phyloP scores from a whole-genome alignment of 768 basidiomycete genomes.

The Hemileccinum rubropunctum region DNA sequence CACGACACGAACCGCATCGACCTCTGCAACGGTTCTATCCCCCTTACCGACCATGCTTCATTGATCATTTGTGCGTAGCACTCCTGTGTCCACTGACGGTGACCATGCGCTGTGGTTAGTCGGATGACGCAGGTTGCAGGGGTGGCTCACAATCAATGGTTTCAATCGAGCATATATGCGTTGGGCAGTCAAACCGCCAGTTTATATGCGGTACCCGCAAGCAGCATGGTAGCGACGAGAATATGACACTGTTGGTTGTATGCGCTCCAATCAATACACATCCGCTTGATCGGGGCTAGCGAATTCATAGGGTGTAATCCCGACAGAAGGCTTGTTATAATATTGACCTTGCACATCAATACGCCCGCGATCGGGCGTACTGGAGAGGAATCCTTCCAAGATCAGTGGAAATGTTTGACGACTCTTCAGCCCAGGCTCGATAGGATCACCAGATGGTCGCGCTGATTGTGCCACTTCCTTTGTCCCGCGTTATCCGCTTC shows the following conservation, averaged over 20 bases:
- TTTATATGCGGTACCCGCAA: too few relatives aligned
- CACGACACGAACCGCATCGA: neutral
- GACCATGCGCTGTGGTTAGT: neutral
- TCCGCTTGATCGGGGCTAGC: too few relatives aligned
- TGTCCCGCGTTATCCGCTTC: neutral
- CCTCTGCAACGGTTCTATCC: neutral
- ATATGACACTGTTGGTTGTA: neutral
- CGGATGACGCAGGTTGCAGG: conserved; percentile 7
- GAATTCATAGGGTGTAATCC: too few relatives aligned
- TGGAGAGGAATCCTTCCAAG: too few relatives aligned
- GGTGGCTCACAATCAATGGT: conserved; percentile 13
- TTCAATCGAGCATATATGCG: neutral
- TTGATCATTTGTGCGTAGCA: conserved; percentile 12
- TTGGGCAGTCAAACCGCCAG: neutral
- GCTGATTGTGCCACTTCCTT: too few relatives aligned
- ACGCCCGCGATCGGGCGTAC: too few relatives aligned
- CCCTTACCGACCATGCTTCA: neutral
- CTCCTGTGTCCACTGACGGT: conserved; percentile 2
- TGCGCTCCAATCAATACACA: neutral
- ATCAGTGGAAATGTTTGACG: too few relatives aligned
- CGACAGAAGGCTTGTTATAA: too few relatives aligned
- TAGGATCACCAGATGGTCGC: too few relatives aligned
- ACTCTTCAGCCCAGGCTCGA: too few relatives aligned
- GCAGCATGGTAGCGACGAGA: too few relatives aligned
- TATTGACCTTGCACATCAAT: too few relatives aligned